phyloP scores from a whole-genome alignment of 2,329 filamentous ascomycete species.

The Zymoseptoria crescenta region DNA sequence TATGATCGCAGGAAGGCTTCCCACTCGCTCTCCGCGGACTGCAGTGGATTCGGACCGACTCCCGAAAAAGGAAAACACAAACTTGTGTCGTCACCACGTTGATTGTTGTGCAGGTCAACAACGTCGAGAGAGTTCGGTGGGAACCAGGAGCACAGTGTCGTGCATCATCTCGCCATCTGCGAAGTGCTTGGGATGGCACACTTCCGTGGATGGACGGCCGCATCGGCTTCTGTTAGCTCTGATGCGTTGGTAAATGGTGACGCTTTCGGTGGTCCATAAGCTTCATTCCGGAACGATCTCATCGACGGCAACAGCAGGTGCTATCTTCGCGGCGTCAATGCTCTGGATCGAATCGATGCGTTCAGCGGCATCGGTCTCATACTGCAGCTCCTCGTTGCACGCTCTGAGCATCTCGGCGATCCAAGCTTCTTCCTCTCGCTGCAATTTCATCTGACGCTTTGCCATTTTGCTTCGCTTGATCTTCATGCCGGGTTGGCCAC shows the following conservation, averaged over 20 bases:
- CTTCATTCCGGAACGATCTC: constrained; percentile 19
- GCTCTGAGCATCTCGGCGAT: constrained; percentile 36
- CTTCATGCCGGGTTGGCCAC: constrained; percentile 26
- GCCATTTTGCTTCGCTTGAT: constrained; percentile 38
- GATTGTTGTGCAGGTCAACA: neutral
- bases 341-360: constrained; percentile 9
- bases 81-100: neutral
- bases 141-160: neutral
- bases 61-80: neutral
- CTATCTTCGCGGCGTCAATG: constrained; percentile 19
- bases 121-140: neutral
- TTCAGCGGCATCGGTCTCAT: constrained; percentile 2
- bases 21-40: neutral
- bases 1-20: neutral
- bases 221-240: neutral
- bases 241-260: neutral
- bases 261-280: neutral
- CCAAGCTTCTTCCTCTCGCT: constrained; percentile 37
- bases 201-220: neutral
- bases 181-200: neutral
- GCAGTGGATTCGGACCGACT: neutral
- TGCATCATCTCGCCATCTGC: neutral
- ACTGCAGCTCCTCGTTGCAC: constrained; percentile 33
- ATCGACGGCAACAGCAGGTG: constrained; percentile 13
- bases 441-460: constrained; percentile 37